A percentile compares a stretch with the other conserved stretches of the same genome.
phyloP scores from a whole-genome alignment of 2,329 filamentous ascomycete species.

The Neoscytalidium dimidiatum region DNA sequence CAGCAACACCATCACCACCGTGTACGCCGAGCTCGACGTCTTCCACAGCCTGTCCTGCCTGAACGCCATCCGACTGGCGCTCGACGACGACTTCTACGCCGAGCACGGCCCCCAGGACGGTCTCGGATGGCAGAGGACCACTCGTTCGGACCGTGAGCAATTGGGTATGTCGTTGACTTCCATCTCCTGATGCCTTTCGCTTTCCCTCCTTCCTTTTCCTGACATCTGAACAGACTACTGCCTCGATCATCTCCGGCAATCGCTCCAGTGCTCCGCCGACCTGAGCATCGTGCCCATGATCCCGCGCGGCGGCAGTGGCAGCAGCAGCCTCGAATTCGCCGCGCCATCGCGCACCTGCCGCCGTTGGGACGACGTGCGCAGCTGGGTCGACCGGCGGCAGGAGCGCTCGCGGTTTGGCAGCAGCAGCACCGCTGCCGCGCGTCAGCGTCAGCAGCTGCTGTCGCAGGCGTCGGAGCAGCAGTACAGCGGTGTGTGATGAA shows the following conservation, averaged over 20 bases:
- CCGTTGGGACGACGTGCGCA: slow-evolving; percentile 15
- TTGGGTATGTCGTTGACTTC: too few species aligned
- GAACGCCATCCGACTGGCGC: slow-evolving; percentile 7
- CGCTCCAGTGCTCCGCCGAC: slow-evolving; percentile 18
- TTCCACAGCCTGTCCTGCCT: slow-evolving; percentile 18
- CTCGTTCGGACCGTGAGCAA: background rate
- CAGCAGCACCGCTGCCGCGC: background rate
- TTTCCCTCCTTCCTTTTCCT: background rate
- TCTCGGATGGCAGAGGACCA: slow-evolving; percentile 8
- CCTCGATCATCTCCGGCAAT: slow-evolving; percentile 16
- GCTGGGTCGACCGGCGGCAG: slow-evolving; percentile 16
- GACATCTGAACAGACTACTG: slow-evolving; percentile 11
- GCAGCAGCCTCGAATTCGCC: background rate
- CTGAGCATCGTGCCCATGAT: slow-evolving; percentile 14
- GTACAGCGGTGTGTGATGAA: background rate
- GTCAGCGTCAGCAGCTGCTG: background rate
- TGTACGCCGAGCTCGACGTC: slow-evolving; percentile 17
- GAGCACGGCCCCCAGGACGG: slow-evolving; percentile 16
- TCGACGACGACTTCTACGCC: slow-evolving; percentile 14
- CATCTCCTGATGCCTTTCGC: too few species aligned
- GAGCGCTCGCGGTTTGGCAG: slow-evolving; percentile 8
- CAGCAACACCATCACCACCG: background rate
- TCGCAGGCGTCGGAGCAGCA: background rate
- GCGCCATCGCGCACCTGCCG: slow-evolving; percentile 13
- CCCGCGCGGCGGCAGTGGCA: background rate